Evolutionary conservation across 2,329 filamentous ascomycete species (phyloP).

Genomic region (Macrophomina phaseolina): DNA sequence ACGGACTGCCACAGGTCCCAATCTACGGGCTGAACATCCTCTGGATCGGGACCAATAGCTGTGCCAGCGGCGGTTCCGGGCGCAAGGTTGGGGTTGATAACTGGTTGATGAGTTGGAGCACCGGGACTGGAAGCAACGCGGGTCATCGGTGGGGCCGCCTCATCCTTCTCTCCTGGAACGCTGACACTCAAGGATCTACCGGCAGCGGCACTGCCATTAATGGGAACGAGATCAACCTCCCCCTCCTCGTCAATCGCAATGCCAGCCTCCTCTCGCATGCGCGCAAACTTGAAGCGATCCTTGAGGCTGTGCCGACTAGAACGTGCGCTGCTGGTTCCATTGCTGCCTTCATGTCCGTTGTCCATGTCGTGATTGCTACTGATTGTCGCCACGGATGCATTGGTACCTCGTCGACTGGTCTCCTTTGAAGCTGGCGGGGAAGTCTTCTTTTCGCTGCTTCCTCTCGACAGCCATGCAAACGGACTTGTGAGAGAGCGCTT

Average conservation of each 20-base stretch:
- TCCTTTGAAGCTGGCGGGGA: constrained; percentile 61
- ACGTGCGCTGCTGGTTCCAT: constrained; percentile 36
- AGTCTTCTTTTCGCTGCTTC: constrained; percentile 62
- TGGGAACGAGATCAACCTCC: constrained; percentile 48
- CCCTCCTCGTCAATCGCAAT: constrained; percentile 46
- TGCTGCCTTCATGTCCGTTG: constrained; percentile 37
- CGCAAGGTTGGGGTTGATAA: constrained; percentile 72
- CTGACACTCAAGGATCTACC: constrained; percentile 48
- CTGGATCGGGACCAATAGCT: constrained; percentile 75
- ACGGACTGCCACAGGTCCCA: constrained; percentile 98
- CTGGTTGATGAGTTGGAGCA: constrained; percentile 59
- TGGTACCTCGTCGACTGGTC: constrained; percentile 70
- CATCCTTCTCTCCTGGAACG: constrained; percentile 56
- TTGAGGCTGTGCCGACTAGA: constrained; percentile 50
- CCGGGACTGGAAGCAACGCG: constrained; percentile 38
- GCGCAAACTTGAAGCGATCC: constrained; percentile 53
- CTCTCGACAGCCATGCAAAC: constrained; percentile 84
- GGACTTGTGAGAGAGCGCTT: constrained; percentile 81
- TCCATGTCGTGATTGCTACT: constrained; percentile 84
- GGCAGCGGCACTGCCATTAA: constrained; percentile 29
- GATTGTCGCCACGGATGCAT: constrained; percentile 78
- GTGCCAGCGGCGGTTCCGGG: constrained; percentile 87
- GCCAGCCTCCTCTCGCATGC: constrained; percentile 53
- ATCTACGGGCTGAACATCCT: constrained; percentile 76
- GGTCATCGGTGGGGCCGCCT: constrained; percentile 38